A percentile compares a stretch with the other conserved stretches of the same genome.
Conservation (phyloP, 1,284 basidiomycete genomes). For the Ceratobasidium papillatum region DNA sequence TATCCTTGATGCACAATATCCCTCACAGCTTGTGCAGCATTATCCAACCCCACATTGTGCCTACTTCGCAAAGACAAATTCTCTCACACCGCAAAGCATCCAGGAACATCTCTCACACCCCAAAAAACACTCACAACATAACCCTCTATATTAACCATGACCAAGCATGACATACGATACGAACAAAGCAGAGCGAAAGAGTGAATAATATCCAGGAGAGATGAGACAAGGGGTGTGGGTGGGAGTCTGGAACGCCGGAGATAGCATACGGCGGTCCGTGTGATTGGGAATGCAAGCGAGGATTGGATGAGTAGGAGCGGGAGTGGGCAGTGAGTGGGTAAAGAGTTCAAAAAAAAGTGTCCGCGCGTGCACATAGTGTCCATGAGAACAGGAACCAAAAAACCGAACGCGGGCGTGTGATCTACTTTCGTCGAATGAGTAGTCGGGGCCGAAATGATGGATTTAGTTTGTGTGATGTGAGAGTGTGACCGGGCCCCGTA, state of each 20-base stretch:
- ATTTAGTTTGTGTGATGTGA: too few species aligned
- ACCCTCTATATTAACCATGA: conserved; percentile 8
- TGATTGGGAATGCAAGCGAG: neutral
- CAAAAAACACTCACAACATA: neutral
- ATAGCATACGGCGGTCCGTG: neutral
- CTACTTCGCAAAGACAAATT: neutral
- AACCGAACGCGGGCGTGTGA: neutral
- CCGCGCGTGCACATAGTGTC: neutral
- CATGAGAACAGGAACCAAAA: neutral
- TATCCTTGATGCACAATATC: too few species aligned
- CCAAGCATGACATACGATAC: conserved; percentile 4
- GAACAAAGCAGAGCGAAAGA: neutral
- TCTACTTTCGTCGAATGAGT: neutral
- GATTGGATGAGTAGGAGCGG: neutral
- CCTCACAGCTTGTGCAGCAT: too few species aligned
- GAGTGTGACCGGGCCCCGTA: too few species aligned
- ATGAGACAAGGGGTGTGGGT: neutral
- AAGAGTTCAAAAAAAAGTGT: neutral
- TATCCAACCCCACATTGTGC: too few species aligned
- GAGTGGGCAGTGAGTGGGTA: too few species aligned
- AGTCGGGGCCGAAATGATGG: too few species aligned
- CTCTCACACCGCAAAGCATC: neutral
- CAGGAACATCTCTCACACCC: neutral
- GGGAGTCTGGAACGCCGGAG: neutral
- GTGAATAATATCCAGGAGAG: conserved; percentile 7